Base-by-base conservation (phyloP, 306 rosid genomes). In the Rubus parviflorus region DNA sequence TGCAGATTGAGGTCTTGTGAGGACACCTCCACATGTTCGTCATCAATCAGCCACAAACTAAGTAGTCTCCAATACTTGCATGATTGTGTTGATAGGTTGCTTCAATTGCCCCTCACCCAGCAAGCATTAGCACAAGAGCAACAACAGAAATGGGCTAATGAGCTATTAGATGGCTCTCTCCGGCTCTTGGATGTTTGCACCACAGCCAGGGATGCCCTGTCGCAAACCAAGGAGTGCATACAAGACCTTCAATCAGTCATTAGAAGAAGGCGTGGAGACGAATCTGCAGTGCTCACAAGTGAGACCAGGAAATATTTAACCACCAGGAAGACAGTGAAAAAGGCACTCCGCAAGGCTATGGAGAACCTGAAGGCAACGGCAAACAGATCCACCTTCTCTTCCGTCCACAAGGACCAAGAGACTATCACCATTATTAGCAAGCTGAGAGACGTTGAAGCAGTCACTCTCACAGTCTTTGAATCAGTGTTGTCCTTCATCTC, bases 21-120 rank as follows among this genome's bases (percentile, higher is more conserved):
- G 12, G 52, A 67, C 3, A 38, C 82, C 14, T 49, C 83, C 10
- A 43, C 75, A 23, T 80, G 77, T 10, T 20, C 86, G 5, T 65
- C 77, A 11, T 70, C 69, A 6, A 69, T 78, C 23, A 51, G 74
- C 63, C 46, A 52, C 54, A 81, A 77, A 30, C 82, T 87, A 49
- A 77, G 23, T 25, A 74, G 81, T 52, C 90, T 87, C 7, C 75
- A 77, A 62, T 86, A 87, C 47, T 67, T 87, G 48, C 81, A 76
- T 49, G 84, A 87, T 20, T 77, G 83, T 60, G 81, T 87, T 38
- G 81, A 87, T 3, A 63, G 75, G 73, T 51, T 87, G 53, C 79
- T 84, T 79, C 73, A 41, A 2, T 20, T 87, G 41, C 88, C 85
- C 3, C 63, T 40, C 42, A 68, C 60, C 20, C 87, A 84, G 67